phyloP scores from a whole-genome alignment of 352 stramenopile species.

The Thalassiosira livingstoniorum region DNA sequence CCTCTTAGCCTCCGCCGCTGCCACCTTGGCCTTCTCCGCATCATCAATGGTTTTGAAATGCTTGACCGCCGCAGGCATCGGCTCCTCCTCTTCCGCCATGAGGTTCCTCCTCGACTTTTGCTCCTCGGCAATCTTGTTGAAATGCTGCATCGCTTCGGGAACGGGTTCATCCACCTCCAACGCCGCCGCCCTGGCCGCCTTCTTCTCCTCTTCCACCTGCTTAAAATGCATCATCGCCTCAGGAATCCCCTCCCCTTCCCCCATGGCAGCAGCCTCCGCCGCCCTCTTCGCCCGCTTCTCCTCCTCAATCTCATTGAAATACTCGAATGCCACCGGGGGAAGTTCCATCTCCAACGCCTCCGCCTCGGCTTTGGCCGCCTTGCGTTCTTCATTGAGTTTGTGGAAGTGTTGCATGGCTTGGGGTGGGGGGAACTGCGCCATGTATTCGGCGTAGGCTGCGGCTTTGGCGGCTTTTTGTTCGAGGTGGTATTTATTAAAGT shows the following conservation, averaged over 20 bases:
- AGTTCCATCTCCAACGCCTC: not conserved
- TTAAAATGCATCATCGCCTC: not conserved
- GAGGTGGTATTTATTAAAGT: not conserved
- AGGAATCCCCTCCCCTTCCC: not conserved
- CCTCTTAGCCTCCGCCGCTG: not conserved
- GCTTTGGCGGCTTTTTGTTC: not conserved
- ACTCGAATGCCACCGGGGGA: not conserved
- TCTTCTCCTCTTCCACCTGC: not conserved
- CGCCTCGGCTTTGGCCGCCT: not conserved
- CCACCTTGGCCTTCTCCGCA: not conserved
- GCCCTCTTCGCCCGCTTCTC: not conserved
- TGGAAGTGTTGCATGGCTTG: not conserved
- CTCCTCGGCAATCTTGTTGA: not conserved
- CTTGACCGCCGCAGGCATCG: not conserved
- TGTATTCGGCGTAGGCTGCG: not conserved
- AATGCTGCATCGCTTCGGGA: not conserved
- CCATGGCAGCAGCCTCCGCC: not conserved
- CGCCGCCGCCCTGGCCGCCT: not conserved
- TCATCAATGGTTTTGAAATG: not conserved
- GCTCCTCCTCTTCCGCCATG: not conserved
- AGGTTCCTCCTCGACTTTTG: not conserved
- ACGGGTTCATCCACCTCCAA: not conserved
- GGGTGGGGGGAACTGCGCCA: not conserved
- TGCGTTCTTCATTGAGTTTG: not conserved
- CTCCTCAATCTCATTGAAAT: conserved; percentile 1